Percentiles rank a stretch among this genome's conserved stretches.
Conservation (phyloP, 2,329 filamentous ascomycete genomes). For the Colletotrichum lentis region DNA sequence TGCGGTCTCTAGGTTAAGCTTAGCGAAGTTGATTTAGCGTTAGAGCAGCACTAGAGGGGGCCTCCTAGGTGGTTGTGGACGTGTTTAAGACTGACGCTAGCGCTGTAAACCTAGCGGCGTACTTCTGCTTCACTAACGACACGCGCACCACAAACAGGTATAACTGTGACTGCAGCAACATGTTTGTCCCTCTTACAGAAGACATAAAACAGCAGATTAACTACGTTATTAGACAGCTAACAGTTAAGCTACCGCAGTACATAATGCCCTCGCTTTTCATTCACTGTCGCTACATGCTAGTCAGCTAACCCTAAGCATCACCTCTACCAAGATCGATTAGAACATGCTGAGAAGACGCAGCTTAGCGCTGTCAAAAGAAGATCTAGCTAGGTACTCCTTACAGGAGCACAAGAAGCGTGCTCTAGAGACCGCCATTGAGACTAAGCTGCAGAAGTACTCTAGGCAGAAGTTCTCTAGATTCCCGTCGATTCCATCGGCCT, state of each 20-base stretch:
- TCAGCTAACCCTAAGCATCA: too few species aligned
- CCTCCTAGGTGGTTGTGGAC: not conserved
- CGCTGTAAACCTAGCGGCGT: slow-evolving; percentile 16
- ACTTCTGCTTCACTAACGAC: slow-evolving; percentile 16
- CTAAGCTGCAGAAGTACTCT: slow-evolving; percentile 41
- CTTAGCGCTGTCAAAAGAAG: not conserved
- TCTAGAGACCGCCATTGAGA: slow-evolving; percentile 8
- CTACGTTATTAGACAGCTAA: slow-evolving; percentile 2
- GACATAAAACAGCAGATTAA: slow-evolving; percentile 1
- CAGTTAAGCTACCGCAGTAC: slow-evolving; percentile 35
- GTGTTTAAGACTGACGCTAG: slow-evolving; percentile 13
- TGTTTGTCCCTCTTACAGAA: slow-evolving; percentile 4
- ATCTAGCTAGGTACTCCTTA: not conserved
- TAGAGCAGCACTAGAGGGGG: not conserved
- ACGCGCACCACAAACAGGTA: slow-evolving; percentile 3
- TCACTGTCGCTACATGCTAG: slow-evolving; percentile 34
- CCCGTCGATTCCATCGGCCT: not conserved
- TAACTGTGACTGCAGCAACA: not conserved
- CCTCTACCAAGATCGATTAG: slow-evolving; percentile 39
- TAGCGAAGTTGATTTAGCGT: slow-evolving; percentile 18
- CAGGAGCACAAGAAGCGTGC: not conserved
- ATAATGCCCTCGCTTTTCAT: slow-evolving; percentile 40
- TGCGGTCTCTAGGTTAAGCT: slow-evolving; percentile 18
- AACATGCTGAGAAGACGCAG: slow-evolving; percentile 3
- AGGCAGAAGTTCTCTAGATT: slow-evolving; percentile 43